Percentiles rank a stretch among this genome's conserved stretches.
These are phyloP conservation scores for Ophiocordyceps camponoti-leonardi DNA, from an alignment of 2,329 filamentous ascomycete species.

Conservation along the genomic window DNA sequence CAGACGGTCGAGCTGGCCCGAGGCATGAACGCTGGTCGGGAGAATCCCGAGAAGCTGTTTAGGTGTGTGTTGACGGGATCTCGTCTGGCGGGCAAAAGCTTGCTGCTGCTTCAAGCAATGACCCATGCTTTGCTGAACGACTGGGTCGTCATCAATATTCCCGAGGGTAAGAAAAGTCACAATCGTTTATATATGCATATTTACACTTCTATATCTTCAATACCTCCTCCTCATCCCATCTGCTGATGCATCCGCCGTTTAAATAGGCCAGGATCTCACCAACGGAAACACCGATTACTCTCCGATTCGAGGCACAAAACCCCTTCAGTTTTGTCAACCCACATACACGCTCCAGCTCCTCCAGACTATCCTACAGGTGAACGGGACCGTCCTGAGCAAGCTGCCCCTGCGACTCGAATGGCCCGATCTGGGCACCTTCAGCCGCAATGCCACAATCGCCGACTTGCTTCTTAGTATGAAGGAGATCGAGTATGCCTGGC, in stretches of 20 bases:
- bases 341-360: conserved; percentile 62
- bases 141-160: conserved; percentile 80
- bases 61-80: conserved; percentile 57
- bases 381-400: conserved; percentile 43
- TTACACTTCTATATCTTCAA: background rate
- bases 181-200: no score
- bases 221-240: background rate
- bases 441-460: conserved; percentile 44
- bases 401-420: conserved; percentile 27
- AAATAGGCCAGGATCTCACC: conserved; percentile 55
- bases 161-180: conserved; percentile 51
- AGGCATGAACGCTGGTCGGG: conserved; percentile 36
- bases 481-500: conserved; percentile 64
- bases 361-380: conserved; percentile 54
- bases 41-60: conserved; percentile 32
- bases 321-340: conserved; percentile 57
- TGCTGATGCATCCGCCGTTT: background rate
- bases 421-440: conserved; percentile 23
- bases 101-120: conserved; percentile 70
- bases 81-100: conserved; percentile 69
- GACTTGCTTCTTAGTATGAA: conserved; percentile 53
- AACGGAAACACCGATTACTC: conserved; percentile 69
- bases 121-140: conserved; percentile 63
- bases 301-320: conserved; percentile 41
- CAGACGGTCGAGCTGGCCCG: conserved; percentile 61